phyloP scores from a whole-genome alignment of 306 rosid species.

The Vigna mungo region DNA sequence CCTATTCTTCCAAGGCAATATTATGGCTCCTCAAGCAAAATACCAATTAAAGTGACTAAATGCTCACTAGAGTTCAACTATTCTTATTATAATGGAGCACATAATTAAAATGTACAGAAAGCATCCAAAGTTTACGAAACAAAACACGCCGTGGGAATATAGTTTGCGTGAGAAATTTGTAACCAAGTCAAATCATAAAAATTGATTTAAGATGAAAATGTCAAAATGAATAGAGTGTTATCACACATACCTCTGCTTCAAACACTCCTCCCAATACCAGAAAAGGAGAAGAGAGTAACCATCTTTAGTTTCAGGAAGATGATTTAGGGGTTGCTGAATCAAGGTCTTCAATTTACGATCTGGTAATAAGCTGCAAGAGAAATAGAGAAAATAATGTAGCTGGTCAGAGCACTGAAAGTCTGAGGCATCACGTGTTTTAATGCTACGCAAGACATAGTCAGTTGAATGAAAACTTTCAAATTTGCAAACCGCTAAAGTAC shows the following conservation, averaged over 20 bases:
- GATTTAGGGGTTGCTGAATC: conserved; percentile 71
- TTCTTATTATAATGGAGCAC: conserved; percentile 13
- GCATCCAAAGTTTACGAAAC: conserved; percentile 10
- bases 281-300: conserved; percentile 89
- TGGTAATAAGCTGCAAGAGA: conserved; percentile 75
- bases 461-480: background rate
- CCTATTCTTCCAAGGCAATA: background rate
- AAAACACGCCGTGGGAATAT: background rate
- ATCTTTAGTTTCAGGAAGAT: conserved; percentile 83
- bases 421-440: background rate
- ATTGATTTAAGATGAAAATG: conserved; percentile 5
- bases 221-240: conserved; percentile 18
- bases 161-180: conserved; percentile 25
- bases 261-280: conserved; percentile 97
- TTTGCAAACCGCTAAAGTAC: conserved; percentile 20
- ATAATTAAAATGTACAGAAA: background rate
- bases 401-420: conserved; percentile 17
- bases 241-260: conserved; percentile 81
- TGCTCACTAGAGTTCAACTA: conserved; percentile 3
- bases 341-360: conserved; percentile 89
- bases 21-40: background rate
- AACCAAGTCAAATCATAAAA: conserved; percentile 18
- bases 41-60: background rate
- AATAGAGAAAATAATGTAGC: conserved; percentile 36
- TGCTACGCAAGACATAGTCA: background rate